phyloP scores from a whole-genome alignment of 306 rosid genomes.

The Luffa acutangula region DNA sequence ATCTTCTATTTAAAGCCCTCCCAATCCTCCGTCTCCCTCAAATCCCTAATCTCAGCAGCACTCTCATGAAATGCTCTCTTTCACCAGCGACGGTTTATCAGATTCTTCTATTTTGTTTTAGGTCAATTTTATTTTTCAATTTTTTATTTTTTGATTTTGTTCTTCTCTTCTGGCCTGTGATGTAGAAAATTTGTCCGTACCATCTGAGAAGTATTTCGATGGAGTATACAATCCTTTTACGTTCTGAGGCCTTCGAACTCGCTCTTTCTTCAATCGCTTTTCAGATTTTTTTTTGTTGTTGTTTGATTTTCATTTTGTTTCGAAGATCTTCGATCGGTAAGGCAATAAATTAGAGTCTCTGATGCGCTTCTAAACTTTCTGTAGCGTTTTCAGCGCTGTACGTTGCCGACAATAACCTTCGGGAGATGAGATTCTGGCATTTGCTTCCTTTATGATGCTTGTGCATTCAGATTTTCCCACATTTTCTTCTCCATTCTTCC shows the following conservation, averaged over 20 bases:
- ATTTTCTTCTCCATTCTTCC: not conserved
- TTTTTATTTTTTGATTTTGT: not conserved
- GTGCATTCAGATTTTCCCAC: constrained; percentile 63
- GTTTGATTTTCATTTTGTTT: not conserved
- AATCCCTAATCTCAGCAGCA: not conserved
- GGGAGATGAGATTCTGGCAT: constrained; percentile 65
- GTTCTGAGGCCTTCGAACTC: not conserved
- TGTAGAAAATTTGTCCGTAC: constrained; percentile 1
- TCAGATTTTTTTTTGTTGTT: not conserved
- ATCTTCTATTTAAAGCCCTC: not conserved
- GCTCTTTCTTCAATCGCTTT: not conserved
- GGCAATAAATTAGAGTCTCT: constrained; percentile 99
- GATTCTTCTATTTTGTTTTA: not conserved
- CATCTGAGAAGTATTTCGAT: constrained; percentile 5
- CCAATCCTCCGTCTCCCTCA: not conserved
- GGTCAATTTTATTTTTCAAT: not conserved
- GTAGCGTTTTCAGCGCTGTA: constrained; percentile 75
- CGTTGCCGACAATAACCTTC: constrained; percentile 58
- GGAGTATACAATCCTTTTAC: not conserved
- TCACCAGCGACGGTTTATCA: too few species aligned
- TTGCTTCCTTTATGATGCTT: constrained; percentile 21
- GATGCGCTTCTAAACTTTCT: constrained; percentile 26
- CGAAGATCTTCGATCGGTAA: not conserved
- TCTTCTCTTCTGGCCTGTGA: not conserved
- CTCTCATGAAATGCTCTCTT: not conserved